Evolutionary conservation across 352 stramenopile species (phyloP), one percentile per base, ranked within the genome.

Genomic region (Ophiocytium majus): DNA sequence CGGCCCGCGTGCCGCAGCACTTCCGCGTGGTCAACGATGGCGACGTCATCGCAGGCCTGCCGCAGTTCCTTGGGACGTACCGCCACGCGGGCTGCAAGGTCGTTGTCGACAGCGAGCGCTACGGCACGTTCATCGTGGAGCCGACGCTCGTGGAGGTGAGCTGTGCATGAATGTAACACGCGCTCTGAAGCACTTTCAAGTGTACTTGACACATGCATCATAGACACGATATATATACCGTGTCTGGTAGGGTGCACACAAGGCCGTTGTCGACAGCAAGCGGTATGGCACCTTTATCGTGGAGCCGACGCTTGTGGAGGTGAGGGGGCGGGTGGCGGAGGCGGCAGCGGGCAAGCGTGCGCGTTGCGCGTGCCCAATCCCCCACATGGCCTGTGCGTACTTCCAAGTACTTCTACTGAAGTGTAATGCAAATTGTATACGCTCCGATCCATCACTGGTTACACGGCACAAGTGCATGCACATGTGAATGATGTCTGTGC

Each of bases 21-120:
- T 89, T 89, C 79, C 79, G 86, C n/a, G 37, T 89, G 17, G 83
- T 89, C 36, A 85, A 85, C 50, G 86, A 89, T 49, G 86, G 86
- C 10, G 86, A 89, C 49, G 32, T 86, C 31, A 36, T 89, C 28
- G 76, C 86, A 31, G 83, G 82, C 43, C 76, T 89, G 50, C 86
- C 83, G 35, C 76, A 57, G 31, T 86, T 89, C 66, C 85, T 89
- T 23, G 81, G 81, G 14, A 84, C 79, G 33, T 89, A 89, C 63
- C 80, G 82, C 34, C 86, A 89, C 35, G 74, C 83, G 19, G 83
- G 83, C 50, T 84, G 78, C 36, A 84, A 84, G 64, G 83, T 87
- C n/a, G 74, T 87, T 0, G 57, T 82, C n/a, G 83, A 87, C 35
- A 82, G 80, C 10, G 85, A 89, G 10, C 82, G 81, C 36, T 83